phyloP scores from a whole-genome alignment of 768 basidiomycete genomes.

The Mycena indigotica region DNA sequence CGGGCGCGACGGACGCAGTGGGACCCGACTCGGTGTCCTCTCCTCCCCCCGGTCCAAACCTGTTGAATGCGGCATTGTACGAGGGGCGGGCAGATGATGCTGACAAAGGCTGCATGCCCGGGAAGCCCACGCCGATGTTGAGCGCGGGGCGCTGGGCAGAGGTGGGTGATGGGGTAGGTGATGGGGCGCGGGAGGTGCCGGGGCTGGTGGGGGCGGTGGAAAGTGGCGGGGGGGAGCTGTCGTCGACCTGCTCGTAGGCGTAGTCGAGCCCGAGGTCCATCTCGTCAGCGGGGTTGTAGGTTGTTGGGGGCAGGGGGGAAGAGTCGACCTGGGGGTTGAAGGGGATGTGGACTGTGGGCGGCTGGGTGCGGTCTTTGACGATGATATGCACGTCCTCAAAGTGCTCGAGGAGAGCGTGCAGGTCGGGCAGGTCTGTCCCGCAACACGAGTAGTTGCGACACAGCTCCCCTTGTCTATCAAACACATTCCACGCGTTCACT shows the following conservation, averaged over 20 bases:
- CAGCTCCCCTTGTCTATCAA: slow-evolving; percentile 73
- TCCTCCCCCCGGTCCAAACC: slow-evolving; percentile 9
- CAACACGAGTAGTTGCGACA: slow-evolving; percentile 92
- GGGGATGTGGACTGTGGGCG: slow-evolving; percentile 46
- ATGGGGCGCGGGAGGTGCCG: slow-evolving; percentile 22
- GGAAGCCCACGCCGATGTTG: slow-evolving; percentile 23
- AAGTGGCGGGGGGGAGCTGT: slow-evolving; percentile 28
- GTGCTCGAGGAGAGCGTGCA: slow-evolving; percentile 86
- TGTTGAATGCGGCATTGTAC: slow-evolving; percentile 16
- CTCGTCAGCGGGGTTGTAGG: slow-evolving; percentile 57
- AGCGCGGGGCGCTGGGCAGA: slow-evolving; percentile 23
- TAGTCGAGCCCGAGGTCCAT: slow-evolving; percentile 80
- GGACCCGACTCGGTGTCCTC: slow-evolving; percentile 3
- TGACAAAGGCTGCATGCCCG: slow-evolving; percentile 19
- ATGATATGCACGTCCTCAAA: slow-evolving; percentile 90
- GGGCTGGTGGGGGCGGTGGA: slow-evolving; percentile 21
- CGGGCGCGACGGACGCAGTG: slow-evolving; percentile 16
- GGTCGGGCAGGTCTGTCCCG: slow-evolving; percentile 67
- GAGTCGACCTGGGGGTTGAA: slow-evolving; percentile 44
- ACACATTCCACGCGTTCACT: slow-evolving; percentile 65
- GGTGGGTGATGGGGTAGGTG: slow-evolving; percentile 16
- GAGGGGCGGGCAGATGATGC: slow-evolving; percentile 8
- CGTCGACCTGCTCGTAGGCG: slow-evolving; percentile 26
- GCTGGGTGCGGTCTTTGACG: slow-evolving; percentile 52
- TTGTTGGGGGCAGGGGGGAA: slow-evolving; percentile 34